A percentile compares a stretch with the other conserved stretches of the same genome.
These are phyloP conservation scores for Saraca asoca DNA, from an alignment of 331 rosid genomes.

Conservation along the genomic window DNA sequence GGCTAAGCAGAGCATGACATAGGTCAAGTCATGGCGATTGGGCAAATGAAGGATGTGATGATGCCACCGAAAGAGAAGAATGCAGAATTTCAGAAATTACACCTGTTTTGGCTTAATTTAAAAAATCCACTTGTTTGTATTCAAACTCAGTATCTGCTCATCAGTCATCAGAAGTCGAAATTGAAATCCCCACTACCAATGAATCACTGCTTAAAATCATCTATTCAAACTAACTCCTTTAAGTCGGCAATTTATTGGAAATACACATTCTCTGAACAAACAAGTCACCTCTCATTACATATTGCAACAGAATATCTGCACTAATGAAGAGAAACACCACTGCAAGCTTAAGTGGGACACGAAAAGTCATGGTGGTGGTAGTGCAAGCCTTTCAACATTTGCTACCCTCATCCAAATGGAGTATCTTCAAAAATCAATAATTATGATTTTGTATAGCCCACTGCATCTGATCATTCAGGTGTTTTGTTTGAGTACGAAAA, in stretches of 20 bases:
- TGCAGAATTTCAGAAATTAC: too few species aligned
- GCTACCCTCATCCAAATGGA: constrained; percentile 70
- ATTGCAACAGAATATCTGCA: constrained; percentile 66
- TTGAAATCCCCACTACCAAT: too few species aligned
- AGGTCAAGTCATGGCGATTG: too few species aligned
- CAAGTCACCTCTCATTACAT: constrained; percentile 10
- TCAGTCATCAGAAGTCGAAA: too few species aligned
- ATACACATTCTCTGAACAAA: constrained; percentile 15
- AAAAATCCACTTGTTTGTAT: too few species aligned
- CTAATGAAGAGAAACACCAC: constrained; percentile 65
- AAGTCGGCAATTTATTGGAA: constrained; percentile 9
- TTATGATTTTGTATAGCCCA: constrained; percentile 62
- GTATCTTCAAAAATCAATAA: constrained; percentile 63
- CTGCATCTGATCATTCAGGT: constrained; percentile 68
- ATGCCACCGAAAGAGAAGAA: too few species aligned
- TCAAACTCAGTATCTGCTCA: too few species aligned
- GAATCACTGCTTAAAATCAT: too few species aligned
- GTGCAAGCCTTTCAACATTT: constrained; percentile 62
- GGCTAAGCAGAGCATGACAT: too few species aligned
- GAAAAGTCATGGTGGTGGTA: constrained; percentile 78
- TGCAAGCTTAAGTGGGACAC: constrained; percentile 70
- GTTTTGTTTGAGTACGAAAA: constrained; percentile 76
- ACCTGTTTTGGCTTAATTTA: too few species aligned
- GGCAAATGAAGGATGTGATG: too few species aligned
- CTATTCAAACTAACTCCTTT: not conserved